Conservation (phyloP, 331 rosid species). For the Telfairia occidentalis region DNA sequence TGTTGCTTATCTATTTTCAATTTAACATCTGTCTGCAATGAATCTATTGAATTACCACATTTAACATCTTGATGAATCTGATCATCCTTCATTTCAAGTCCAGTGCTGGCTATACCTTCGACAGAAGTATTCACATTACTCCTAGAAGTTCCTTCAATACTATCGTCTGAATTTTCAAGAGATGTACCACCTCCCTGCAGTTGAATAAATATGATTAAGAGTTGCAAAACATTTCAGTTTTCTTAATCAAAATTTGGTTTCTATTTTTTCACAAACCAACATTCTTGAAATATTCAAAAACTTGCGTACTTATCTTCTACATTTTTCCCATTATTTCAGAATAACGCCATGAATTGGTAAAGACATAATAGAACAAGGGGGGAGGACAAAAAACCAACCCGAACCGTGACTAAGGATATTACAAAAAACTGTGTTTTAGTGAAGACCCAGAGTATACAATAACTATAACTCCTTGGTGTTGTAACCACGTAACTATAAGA, state of each 20-base stretch:
- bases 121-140: conserved; percentile 24
- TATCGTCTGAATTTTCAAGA: conserved; percentile 27
- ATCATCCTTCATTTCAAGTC: conserved; percentile 29
- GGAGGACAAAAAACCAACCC: neutral
- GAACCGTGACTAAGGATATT: neutral
- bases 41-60: conserved; percentile 23
- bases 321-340: neutral
- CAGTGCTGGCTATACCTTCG: conserved; percentile 27
- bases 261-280: no score
- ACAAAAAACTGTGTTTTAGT: neutral
- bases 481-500: neutral
- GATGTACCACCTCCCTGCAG: conserved; percentile 52
- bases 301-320: neutral
- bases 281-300: neutral
- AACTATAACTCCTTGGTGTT: neutral
- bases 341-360: neutral
- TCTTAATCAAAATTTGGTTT: no score
- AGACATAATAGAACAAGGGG: neutral
- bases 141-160: conserved; percentile 22
- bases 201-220: conserved; percentile 11
- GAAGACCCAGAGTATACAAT: neutral
- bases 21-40: conserved; percentile 33
- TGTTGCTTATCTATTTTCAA: conserved; percentile 36
- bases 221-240: neutral
- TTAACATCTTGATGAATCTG: conserved; percentile 32